Evolutionary conservation across 2,329 filamentous ascomycete species (phyloP).

Genomic region (Calonectria pteridis): DNA sequence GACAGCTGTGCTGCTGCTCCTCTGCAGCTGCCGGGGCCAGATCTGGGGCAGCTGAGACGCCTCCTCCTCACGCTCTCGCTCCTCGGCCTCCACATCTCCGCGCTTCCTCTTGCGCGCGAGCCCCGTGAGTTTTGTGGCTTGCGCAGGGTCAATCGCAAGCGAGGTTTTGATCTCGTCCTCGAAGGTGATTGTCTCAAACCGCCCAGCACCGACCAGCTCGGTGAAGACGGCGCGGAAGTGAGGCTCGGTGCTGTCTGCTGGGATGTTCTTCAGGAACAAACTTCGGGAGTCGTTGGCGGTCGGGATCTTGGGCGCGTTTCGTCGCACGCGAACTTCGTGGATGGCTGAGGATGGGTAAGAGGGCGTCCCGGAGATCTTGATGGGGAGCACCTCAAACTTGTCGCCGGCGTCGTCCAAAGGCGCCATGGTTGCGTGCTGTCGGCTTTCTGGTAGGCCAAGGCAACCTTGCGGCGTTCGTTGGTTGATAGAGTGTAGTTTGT

Average conservation of each 20-base stretch:
- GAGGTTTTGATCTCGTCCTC: slow-evolving; percentile 67
- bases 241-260: slow-evolving; percentile 82
- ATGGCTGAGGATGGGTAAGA: slow-evolving; percentile 72
- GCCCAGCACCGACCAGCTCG: slow-evolving; percentile 78
- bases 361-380: slow-evolving; percentile 73
- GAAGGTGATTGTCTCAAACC: slow-evolving; percentile 84
- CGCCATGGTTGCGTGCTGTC: slow-evolving; percentile 42
- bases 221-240: slow-evolving; percentile 84
- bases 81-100: slow-evolving; percentile 67
- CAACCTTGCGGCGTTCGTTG: neutral
- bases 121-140: slow-evolving; percentile 56
- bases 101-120: slow-evolving; percentile 57
- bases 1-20: slow-evolving; percentile 83
- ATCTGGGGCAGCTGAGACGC: slow-evolving; percentile 74
- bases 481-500: neutral
- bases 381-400: slow-evolving; percentile 77
- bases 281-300: slow-evolving; percentile 81
- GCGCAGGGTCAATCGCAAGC: slow-evolving; percentile 60
- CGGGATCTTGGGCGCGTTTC: slow-evolving; percentile 83
- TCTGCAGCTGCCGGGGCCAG: slow-evolving; percentile 79
- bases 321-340: slow-evolving; percentile 90
- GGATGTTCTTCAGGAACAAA: slow-evolving; percentile 92
- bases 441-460: neutral
- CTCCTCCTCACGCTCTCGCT: slow-evolving; percentile 67
- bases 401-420: slow-evolving; percentile 48